phyloP scores from a whole-genome alignment of 2,329 filamentous ascomycete genomes.

The Microdochium trichocladiopsis region DNA sequence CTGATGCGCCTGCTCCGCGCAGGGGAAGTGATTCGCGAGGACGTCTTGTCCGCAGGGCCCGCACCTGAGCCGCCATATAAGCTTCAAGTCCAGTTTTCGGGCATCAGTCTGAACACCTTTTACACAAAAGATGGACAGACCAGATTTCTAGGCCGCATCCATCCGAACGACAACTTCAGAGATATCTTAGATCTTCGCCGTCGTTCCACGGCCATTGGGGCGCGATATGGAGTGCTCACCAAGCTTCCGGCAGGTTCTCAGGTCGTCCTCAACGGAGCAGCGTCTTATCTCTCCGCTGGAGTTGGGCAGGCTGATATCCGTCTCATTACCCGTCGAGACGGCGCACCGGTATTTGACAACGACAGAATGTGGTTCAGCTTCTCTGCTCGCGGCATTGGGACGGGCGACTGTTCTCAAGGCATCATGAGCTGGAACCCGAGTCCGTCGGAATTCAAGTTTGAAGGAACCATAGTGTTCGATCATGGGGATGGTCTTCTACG shows the following conservation, averaged over 20 bases:
- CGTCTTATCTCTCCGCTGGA: conserved; percentile 1
- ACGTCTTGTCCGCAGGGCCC: neutral
- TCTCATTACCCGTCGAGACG: neutral
- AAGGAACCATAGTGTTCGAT: conserved; percentile 1
- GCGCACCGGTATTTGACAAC: neutral
- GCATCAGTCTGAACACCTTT: conserved; percentile 1
- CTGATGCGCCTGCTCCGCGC: neutral
- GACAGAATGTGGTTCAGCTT: conserved; percentile 1
- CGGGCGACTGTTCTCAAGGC: conserved; percentile 1
- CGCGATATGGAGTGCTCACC: neutral
- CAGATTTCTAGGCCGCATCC: neutral
- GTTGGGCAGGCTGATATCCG: conserved; percentile 1
- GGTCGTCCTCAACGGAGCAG: neutral
- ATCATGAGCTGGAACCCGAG: conserved; percentile 1
- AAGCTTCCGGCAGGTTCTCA: neutral
- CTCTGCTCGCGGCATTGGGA: conserved; percentile 1
- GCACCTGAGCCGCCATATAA: neutral
- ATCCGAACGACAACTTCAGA: neutral
- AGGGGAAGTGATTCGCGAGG: neutral
- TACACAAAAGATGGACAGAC: conserved; percentile 1
- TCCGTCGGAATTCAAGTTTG: conserved; percentile 1
- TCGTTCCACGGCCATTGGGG: neutral
- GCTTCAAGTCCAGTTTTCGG: conserved; percentile 1
- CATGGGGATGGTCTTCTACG: conserved; percentile 1
- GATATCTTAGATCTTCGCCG: neutral